Evolutionary conservation across 257 asterid genomes (phyloP).

Genomic region (Verbena officinalis): DNA sequence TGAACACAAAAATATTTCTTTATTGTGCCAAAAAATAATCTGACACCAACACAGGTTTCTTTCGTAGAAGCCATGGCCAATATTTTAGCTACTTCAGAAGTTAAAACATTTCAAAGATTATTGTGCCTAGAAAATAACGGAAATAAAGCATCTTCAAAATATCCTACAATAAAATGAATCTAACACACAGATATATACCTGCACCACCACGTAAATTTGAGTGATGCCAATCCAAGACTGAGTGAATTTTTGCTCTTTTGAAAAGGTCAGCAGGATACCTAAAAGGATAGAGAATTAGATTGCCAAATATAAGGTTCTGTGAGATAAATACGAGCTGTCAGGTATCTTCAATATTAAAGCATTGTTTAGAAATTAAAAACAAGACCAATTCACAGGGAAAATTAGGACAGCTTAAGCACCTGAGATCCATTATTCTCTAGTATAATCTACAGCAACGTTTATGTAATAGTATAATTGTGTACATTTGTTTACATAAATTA

Average conservation of each 20-base stretch:
- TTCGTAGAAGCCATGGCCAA: too few relatives aligned
- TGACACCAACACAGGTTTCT: background rate
- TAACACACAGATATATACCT: constrained; percentile 46
- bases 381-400: too few relatives aligned
- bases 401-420: too few relatives aligned
- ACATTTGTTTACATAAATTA: too few relatives aligned
- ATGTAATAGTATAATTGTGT: too few relatives aligned
- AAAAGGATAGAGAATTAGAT: constrained; percentile 21
- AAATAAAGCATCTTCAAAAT: constrained; percentile 1
- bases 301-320: background rate
- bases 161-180: background rate
- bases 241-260: constrained; percentile 78
- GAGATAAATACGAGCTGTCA: too few relatives aligned
- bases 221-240: constrained; percentile 96
- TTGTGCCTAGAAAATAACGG: background rate
- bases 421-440: too few relatives aligned
- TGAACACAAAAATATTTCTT: background rate
- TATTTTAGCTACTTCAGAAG: too few relatives aligned
- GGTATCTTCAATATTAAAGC: background rate
- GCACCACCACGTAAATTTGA: constrained; percentile 79
- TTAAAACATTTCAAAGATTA: background rate
- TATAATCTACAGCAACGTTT: too few relatives aligned
- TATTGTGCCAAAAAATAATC: background rate
- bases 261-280: constrained; percentile 92
- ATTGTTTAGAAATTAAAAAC: background rate